phyloP scores from a whole-genome alignment of 352 stramenopile species.

The Globisporangium splendens region DNA sequence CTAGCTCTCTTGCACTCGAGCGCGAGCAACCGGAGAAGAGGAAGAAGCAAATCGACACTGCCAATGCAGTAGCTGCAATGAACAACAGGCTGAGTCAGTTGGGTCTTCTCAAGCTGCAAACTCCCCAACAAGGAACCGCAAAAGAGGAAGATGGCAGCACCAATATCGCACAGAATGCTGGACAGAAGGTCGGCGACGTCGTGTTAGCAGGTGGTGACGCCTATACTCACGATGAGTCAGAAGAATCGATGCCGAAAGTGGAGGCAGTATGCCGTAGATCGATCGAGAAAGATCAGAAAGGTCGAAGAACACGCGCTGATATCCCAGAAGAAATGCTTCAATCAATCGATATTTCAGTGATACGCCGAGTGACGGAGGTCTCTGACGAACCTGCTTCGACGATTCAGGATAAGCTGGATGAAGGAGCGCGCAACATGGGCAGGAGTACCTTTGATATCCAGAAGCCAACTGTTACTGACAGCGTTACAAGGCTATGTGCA shows the following conservation, averaged over 20 bases:
- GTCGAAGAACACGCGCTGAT: conserved; percentile 9
- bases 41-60: conserved; percentile 70
- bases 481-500: conserved; percentile 7
- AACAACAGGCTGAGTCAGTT: conserved; percentile 63
- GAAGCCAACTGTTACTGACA: conserved; percentile 1
- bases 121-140: conserved; percentile 1
- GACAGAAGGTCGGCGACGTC: neutral
- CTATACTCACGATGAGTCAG: neutral
- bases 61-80: conserved; percentile 72
- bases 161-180: neutral
- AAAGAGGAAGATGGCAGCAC: neutral
- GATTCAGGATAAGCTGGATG: too few species aligned
- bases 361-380: neutral
- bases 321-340: conserved; percentile 49
- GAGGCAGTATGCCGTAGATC: neutral
- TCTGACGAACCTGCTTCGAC: neutral
- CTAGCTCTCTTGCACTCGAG: conserved; percentile 52
- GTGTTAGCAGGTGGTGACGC: neutral
- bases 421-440: too few species aligned
- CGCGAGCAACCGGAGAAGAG: conserved; percentile 68
- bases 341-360: conserved; percentile 28
- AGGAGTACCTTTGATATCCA: neutral
- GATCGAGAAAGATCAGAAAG: neutral
- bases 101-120: conserved; percentile 42
- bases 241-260: neutral